These are phyloP conservation scores for Aureobasidium namibiae DNA, from an alignment of 2,329 filamentous ascomycete species.

Conservation along the genomic window DNA sequence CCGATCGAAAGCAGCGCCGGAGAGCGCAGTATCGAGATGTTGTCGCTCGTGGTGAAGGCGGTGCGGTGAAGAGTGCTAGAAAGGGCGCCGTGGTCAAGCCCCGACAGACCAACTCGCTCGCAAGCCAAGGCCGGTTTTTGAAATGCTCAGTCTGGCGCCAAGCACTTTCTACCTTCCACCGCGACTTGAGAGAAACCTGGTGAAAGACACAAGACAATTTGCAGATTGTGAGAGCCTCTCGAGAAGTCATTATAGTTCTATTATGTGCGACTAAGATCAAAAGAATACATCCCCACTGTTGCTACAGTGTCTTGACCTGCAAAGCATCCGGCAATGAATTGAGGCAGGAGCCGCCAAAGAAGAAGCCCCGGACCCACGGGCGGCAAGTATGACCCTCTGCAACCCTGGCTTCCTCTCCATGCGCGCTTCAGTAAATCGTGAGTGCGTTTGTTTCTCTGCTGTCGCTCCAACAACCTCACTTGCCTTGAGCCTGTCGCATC, in stretches of 20 bases:
- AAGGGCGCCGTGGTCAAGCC: not conserved
- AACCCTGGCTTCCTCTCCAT: not conserved
- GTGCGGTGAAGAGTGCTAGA: not conserved
- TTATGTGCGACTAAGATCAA: no score
- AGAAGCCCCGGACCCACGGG: not conserved
- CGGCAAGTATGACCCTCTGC: not conserved
- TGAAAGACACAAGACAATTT: not conserved
- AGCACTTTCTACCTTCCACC: not conserved
- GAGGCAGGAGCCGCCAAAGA: not conserved
- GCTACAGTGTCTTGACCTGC: not conserved
- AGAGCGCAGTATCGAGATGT: not conserved
- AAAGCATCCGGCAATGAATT: not conserved
- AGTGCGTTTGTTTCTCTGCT: not conserved
- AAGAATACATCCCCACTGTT: not conserved
- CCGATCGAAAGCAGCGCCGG: not conserved
- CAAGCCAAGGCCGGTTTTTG: not conserved
- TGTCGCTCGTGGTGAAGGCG: not conserved
- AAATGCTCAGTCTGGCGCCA: not conserved
- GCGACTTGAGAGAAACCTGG: not conserved
- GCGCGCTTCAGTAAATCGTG: not conserved
- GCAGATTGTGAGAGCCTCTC: not conserved
- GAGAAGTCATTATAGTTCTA: not conserved
- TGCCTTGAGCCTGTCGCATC: not conserved
- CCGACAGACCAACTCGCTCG: not conserved
- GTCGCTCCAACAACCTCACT: not conserved